Evolutionary conservation across 768 basidiomycete species (phyloP).

Genomic region (Tylopilus felleus): DNA sequence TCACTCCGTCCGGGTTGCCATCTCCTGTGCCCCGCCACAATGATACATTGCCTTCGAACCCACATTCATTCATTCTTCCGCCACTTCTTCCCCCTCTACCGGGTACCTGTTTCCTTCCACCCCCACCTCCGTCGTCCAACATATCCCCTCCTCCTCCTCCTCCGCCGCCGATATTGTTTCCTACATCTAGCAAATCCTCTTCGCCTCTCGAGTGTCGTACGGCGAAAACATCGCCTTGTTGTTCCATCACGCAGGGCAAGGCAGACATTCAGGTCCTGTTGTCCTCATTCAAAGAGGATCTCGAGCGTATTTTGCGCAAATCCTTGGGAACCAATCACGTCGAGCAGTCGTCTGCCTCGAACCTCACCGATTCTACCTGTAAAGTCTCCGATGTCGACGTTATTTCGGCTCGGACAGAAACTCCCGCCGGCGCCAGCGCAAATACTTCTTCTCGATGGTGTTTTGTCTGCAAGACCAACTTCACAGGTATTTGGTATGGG

Average conservation of each 20-base stretch:
- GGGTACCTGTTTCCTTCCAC: constrained; percentile 8
- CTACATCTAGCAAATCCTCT: neutral
- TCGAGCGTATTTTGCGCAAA: constrained; percentile 44
- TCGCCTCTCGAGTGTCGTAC: neutral
- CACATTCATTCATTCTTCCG: neutral
- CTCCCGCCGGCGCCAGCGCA: neutral
- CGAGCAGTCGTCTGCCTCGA: neutral
- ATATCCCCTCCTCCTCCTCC: neutral
- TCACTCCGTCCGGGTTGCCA: neutral
- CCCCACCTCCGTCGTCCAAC: constrained; percentile 15
- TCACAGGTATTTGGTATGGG: constrained; percentile 29
- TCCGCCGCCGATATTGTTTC: neutral
- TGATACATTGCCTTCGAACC: neutral
- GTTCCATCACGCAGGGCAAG: constrained; percentile 45
- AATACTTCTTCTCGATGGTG: constrained; percentile 21
- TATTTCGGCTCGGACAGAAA: neutral
- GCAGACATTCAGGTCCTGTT: constrained; percentile 47
- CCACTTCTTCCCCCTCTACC: constrained; percentile 28
- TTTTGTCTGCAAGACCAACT: constrained; percentile 29
- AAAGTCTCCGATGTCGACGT: neutral
- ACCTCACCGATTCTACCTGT: neutral
- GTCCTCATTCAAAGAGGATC: constrained; percentile 48
- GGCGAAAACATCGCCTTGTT: constrained; percentile 31
- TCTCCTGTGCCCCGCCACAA: neutral
- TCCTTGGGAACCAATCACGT: constrained; percentile 30